Conservation (phyloP, 164 flowering plant genomes). For the Tetrastigma voinierianum region DNA sequence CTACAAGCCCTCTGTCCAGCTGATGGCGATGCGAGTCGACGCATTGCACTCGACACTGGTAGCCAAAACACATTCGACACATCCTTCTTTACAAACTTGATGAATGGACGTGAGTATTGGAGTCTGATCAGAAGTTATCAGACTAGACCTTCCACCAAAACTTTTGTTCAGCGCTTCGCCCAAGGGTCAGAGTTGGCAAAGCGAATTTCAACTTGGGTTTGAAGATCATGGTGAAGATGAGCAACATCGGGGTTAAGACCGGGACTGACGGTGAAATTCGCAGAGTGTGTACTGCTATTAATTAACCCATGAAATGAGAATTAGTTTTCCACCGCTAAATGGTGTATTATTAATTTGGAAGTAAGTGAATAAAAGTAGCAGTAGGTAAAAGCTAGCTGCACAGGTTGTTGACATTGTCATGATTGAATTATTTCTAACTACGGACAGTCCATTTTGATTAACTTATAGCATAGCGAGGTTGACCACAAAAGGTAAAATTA, state of each 20-base stretch:
- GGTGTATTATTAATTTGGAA: too few species aligned
- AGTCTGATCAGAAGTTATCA: too few species aligned
- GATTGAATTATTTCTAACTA: too few species aligned
- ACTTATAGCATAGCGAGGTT: too few species aligned
- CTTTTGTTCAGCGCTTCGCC: conserved; percentile 38
- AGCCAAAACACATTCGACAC: conserved; percentile 40
- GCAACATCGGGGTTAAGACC: conserved; percentile 50
- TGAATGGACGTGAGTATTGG: too few species aligned
- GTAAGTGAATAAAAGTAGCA: too few species aligned
- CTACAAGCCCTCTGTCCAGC: conserved; percentile 43
- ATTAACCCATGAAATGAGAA: conserved; percentile 26
- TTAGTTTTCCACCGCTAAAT: neutral
- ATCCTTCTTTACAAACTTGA: conserved; percentile 39
- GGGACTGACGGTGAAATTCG: conserved; percentile 56
- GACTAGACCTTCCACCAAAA: too few species aligned
- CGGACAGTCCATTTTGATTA: too few species aligned
- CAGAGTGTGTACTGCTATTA: conserved; percentile 46
- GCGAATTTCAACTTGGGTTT: conserved; percentile 40
- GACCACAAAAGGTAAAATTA: too few species aligned
- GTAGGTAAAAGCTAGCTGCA: too few species aligned
- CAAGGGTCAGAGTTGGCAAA: too few species aligned
- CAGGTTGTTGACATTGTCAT: too few species aligned
- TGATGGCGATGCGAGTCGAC: conserved; percentile 35
- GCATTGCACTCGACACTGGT: conserved; percentile 44
- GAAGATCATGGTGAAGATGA: conserved; percentile 68